Percentiles rank a stretch among this genome's conserved stretches.
These are phyloP conservation scores for Dittrichia graveolens DNA, from an alignment of 129 eudicot species.

Conservation along the genomic window DNA sequence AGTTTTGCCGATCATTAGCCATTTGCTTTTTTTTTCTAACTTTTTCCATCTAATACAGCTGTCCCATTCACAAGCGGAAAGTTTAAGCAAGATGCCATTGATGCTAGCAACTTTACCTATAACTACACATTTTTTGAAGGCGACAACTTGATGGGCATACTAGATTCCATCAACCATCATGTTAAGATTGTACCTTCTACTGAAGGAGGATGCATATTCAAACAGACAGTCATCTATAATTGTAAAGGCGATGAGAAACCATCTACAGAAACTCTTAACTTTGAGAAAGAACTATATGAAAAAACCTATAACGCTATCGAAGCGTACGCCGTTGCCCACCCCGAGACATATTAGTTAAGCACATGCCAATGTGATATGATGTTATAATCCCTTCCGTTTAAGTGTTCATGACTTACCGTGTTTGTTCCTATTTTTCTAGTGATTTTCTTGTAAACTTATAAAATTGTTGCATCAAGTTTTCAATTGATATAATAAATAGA, in stretches of 20 bases:
- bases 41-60: background rate
- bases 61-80: background rate
- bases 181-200: background rate
- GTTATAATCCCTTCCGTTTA: background rate
- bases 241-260: background rate
- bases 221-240: background rate
- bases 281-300: background rate
- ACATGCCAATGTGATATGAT: background rate
- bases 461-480: background rate
- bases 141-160: background rate
- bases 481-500: background rate
- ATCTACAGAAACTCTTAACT: background rate
- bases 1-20: background rate
- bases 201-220: background rate
- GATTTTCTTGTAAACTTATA: background rate
- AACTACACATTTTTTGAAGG: constrained; percentile 1
- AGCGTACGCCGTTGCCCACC: background rate
- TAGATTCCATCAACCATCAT: background rate
- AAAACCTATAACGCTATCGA: background rate
- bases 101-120: background rate
- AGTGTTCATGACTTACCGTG: background rate
- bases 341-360: background rate
- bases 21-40: background rate
- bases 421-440: background rate
- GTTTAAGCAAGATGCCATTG: constrained; percentile 1